Percentiles rank a stretch among this genome's conserved stretches.
phyloP scores from a whole-genome alignment of 2,329 filamentous ascomycete species.

The Berkeleyomyces basicola region DNA sequence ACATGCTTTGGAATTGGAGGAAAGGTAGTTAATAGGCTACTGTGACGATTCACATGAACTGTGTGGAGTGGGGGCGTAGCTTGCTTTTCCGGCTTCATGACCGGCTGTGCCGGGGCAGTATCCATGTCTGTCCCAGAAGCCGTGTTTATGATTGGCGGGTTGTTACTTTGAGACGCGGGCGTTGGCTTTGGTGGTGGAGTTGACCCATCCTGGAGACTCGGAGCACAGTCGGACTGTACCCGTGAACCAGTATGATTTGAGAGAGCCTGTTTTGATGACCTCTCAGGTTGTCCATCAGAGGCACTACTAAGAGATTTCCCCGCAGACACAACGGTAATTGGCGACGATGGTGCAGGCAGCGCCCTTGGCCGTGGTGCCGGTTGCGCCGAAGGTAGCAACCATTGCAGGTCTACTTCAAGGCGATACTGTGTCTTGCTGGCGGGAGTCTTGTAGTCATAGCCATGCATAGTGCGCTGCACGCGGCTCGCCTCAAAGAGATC shows the following conservation, averaged over 20 bases:
- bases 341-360: background rate
- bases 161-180: no score
- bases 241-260: background rate
- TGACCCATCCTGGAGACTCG: no score
- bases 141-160: no score
- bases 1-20: no score
- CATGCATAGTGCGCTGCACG: background rate
- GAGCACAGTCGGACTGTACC: no score
- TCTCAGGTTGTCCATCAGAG: background rate
- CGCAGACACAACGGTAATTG: background rate
- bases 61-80: no score
- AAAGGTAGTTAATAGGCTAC: no score
- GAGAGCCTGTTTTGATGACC: background rate
- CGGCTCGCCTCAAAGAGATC: slow-evolving; percentile 10
- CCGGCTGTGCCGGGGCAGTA: no score
- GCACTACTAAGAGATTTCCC: background rate
- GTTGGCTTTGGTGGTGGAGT: no score
- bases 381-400: background rate
- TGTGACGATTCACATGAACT: no score
- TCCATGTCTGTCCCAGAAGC: no score
- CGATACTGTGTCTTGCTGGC: slow-evolving; percentile 1
- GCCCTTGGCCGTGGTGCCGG: background rate
- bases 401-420: slow-evolving; percentile 1
- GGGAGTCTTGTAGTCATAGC: slow-evolving; percentile 8
- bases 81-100: no score